These are phyloP conservation scores for Stemphylium vesicarium DNA, from an alignment of 2,329 filamentous ascomycete genomes.

Conservation along the genomic window DNA sequence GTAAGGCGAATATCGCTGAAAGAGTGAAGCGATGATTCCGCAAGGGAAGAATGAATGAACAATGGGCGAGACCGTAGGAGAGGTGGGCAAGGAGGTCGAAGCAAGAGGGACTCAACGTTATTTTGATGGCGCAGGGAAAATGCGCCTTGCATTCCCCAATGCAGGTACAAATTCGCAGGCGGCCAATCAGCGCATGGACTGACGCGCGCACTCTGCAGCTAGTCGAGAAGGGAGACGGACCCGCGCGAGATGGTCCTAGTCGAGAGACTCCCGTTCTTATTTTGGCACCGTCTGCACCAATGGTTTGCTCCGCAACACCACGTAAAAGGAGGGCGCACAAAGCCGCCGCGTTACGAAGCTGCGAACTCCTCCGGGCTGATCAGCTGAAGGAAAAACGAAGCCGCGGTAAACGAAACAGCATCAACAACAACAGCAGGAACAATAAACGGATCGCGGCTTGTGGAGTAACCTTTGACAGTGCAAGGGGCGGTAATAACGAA, in stretches of 20 bases:
- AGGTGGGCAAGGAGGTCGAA: conserved; percentile 39
- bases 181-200: conserved; percentile 11
- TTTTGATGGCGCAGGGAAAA: conserved; percentile 30
- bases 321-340: background rate
- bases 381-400: background rate
- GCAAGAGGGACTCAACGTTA: conserved; percentile 20
- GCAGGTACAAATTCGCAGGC: conserved; percentile 18
- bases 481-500: conserved; percentile 18
- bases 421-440: conserved; percentile 1
- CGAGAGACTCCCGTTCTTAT: background rate
- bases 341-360: background rate
- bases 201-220: conserved; percentile 5
- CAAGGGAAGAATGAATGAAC: conserved; percentile 35
- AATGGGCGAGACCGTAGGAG: conserved; percentile 38
- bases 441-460: conserved; percentile 5
- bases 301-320: background rate
- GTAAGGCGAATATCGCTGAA: conserved; percentile 63
- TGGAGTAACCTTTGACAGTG: conserved; percentile 1
- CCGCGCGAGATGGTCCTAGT: conserved; percentile 21
- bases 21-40: conserved; percentile 66
- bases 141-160: conserved; percentile 23
- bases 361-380: no score
- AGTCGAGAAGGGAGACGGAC: conserved; percentile 6
- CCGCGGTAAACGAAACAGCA: background rate
- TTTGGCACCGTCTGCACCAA: conserved; percentile 10